A percentile compares a stretch with the other conserved stretches of the same genome.
These are phyloP conservation scores for Aphanoascus verrucosus DNA, from an alignment of 2,329 filamentous ascomycete genomes.

Conservation along the genomic window DNA sequence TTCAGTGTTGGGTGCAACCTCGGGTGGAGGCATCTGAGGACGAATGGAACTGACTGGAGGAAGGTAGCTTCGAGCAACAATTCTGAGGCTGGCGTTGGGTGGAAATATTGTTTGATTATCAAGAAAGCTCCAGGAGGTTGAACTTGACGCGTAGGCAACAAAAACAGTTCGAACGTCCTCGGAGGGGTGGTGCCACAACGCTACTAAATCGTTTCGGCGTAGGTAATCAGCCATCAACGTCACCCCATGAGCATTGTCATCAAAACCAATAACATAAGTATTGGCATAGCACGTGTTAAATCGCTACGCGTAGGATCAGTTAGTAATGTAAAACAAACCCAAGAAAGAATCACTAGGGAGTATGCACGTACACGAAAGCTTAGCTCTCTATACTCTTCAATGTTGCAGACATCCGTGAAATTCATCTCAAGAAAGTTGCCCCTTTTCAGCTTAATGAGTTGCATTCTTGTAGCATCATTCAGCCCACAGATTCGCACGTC, in stretches of 20 bases:
- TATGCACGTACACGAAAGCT: constrained; percentile 21
- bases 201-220: constrained; percentile 20
- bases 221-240: constrained; percentile 23
- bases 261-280: constrained; percentile 28
- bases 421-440: constrained; percentile 20
- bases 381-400: constrained; percentile 22
- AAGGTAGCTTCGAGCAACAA: constrained; percentile 19
- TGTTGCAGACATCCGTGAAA: constrained; percentile 26
- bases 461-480: constrained; percentile 3
- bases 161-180: constrained; percentile 15
- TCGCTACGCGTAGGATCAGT: constrained; percentile 5
- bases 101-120: constrained; percentile 6
- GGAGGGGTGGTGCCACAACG: constrained; percentile 22
- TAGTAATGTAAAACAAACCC: neutral
- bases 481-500: constrained; percentile 24
- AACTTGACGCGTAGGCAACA: constrained; percentile 24
- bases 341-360: constrained; percentile 6
- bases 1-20: neutral
- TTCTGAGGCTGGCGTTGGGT: constrained; percentile 6
- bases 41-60: constrained; percentile 12
- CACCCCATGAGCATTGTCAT: constrained; percentile 23
- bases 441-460: constrained; percentile 18
- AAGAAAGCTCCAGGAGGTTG: constrained; percentile 22
- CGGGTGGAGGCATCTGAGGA: neutral
- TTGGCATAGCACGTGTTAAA: constrained; percentile 18